These are phyloP conservation scores for Nephelium lappaceum DNA, from an alignment of 345 rosid genomes.

Conservation along the genomic window DNA sequence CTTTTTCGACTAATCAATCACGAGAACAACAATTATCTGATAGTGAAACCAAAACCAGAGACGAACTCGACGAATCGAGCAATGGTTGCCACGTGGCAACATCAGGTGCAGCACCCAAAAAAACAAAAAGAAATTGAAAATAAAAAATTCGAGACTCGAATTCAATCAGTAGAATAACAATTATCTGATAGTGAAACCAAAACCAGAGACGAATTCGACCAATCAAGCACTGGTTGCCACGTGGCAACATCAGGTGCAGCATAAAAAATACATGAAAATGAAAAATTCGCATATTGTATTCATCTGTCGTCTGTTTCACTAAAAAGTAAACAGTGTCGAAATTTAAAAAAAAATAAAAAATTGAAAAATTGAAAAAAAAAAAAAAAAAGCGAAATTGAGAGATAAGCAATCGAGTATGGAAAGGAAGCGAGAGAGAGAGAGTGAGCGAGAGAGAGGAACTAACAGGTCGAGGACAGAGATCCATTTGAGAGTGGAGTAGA, in stretches of 20 bases:
- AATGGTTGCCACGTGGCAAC: conserved; percentile 5
- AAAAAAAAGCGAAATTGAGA: background rate
- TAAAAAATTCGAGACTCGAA: too few relatives aligned
- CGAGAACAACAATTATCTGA: too few relatives aligned
- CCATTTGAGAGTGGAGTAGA: conserved; percentile 88
- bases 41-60: background rate
- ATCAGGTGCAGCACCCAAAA: background rate
- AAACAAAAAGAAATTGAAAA: too few relatives aligned
- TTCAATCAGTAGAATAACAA: too few relatives aligned
- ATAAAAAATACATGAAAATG: background rate
- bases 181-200: background rate
- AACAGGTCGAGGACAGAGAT: conserved; percentile 91
- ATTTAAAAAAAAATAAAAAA: background rate
- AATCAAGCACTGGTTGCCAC: background rate
- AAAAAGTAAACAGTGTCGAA: background rate
- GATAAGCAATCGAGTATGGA: background rate
- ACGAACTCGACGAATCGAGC: background rate
- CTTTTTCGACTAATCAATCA: too few relatives aligned
- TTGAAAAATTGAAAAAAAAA: too few relatives aligned
- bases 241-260: background rate
- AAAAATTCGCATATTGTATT: background rate
- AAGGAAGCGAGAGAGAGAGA: background rate
- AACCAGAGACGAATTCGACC: background rate
- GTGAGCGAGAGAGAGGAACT: conserved; percentile 18
- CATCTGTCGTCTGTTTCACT: background rate